Evolutionary conservation across 345 rosid genomes (phyloP).

Genomic region (Populus euphratica): DNA sequence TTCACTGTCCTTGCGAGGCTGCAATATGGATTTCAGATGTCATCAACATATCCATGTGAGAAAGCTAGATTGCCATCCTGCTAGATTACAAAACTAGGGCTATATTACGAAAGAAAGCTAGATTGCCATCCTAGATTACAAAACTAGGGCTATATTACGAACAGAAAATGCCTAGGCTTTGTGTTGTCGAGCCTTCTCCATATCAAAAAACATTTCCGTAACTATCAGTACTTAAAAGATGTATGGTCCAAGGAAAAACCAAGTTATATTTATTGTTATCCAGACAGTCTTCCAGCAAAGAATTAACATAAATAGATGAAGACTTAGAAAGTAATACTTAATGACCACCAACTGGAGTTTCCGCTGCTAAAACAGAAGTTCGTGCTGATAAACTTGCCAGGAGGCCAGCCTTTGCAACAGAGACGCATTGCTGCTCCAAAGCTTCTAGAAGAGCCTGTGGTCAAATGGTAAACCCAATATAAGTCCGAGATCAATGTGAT

Average conservation of each 20-base stretch:
- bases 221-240: not conserved
- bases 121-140: not conserved
- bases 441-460: conserved; percentile 93
- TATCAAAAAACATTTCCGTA: not conserved
- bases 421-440: conserved; percentile 98
- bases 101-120: too few species aligned
- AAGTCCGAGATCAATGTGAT: conserved; percentile 26
- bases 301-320: not conserved
- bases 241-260: not conserved
- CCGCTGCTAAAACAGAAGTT: conserved; percentile 95
- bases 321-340: conserved; percentile 54
- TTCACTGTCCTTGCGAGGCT: conserved; percentile 98
- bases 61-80: too few species aligned
- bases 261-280: not conserved
- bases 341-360: conserved; percentile 98
- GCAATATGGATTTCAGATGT: conserved; percentile 44
- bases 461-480: conserved; percentile 9
- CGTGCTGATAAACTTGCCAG: conserved; percentile 95
- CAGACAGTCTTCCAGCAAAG: not conserved
- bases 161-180: not conserved
- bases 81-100: too few species aligned
- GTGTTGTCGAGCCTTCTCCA: not conserved
- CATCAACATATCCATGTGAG: not conserved
- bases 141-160: not conserved
- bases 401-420: conserved; percentile 98